Evolutionary conservation across 2,329 filamentous ascomycete species (phyloP).

Genomic region (Monilinia fructicola): DNA sequence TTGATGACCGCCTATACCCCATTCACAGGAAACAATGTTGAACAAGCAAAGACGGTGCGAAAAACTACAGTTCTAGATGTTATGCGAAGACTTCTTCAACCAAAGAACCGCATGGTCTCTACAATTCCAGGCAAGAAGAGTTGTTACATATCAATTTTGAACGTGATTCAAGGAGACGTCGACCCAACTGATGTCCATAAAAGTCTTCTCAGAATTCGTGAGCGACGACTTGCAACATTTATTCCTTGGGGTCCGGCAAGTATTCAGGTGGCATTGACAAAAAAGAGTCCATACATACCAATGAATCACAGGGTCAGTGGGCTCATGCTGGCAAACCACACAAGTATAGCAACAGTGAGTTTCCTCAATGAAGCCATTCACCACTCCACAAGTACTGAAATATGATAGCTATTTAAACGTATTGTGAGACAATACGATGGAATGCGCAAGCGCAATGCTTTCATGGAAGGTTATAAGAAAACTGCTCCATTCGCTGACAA

Average conservation of each 20-base stretch:
- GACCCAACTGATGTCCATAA: slow-evolving; percentile 99
- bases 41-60: slow-evolving; percentile 94
- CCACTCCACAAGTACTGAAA: slow-evolving; percentile 20
- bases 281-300: slow-evolving; percentile 92
- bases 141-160: slow-evolving; percentile 98
- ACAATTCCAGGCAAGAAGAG: slow-evolving; percentile 94
- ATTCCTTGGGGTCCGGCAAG: slow-evolving; percentile 98
- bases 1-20: slow-evolving; percentile 98
- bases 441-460: slow-evolving; percentile 94
- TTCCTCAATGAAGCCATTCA: not conserved
- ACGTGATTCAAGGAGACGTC: slow-evolving; percentile 98
- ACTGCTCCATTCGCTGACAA: slow-evolving; percentile 91
- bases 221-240: slow-evolving; percentile 90
- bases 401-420: slow-evolving; percentile 75
- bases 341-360: slow-evolving; percentile 83
- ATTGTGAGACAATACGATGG: slow-evolving; percentile 91
- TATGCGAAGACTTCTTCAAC: slow-evolving; percentile 91
- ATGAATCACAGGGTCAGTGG: slow-evolving; percentile 94
- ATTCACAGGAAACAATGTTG: slow-evolving; percentile 93
- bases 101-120: slow-evolving; percentile 99
- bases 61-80: slow-evolving; percentile 98
- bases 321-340: slow-evolving; percentile 97
- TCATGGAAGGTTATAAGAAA: slow-evolving; percentile 94
- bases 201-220: slow-evolving; percentile 90
- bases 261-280: slow-evolving; percentile 95